phyloP scores from a whole-genome alignment of 2,329 filamentous ascomycete genomes.

The Escovopsis weberi region DNA sequence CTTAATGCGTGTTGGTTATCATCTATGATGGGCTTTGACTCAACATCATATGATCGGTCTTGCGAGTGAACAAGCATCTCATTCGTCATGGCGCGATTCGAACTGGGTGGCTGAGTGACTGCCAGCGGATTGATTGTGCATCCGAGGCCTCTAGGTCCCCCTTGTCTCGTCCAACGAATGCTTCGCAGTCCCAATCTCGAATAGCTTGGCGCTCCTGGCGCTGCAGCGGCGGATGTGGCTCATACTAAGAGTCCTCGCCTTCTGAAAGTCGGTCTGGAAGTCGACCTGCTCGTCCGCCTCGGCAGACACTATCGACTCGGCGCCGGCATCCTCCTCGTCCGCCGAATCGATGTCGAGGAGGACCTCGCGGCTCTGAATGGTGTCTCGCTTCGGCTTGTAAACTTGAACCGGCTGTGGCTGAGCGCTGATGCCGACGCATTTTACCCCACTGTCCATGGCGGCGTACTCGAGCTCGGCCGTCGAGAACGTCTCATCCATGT shows the following conservation, averaged over 20 bases:
- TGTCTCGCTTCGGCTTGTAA: constrained; percentile 24
- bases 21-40: no score
- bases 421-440: constrained; percentile 36
- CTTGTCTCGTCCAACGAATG: constrained; percentile 36
- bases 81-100: no score
- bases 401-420: constrained; percentile 46
- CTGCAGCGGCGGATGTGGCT: constrained; percentile 60
- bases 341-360: constrained; percentile 28
- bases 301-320: no score
- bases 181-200: constrained; percentile 46
- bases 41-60: no score
- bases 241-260: constrained; percentile 58
- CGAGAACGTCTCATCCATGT: constrained; percentile 35
- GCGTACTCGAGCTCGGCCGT: constrained; percentile 19
- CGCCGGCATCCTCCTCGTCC: constrained; percentile 17
- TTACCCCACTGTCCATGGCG: constrained; percentile 14
- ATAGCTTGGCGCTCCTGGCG: constrained; percentile 60
- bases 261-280: constrained; percentile 38
- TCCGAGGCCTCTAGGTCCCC: constrained; percentile 12
- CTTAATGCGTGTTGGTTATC: background rate
- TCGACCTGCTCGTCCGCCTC: constrained; percentile 17
- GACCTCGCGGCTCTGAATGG: constrained; percentile 38
- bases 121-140: no score
- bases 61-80: no score
- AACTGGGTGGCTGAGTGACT: no score